Conservation (phyloP, 768 basidiomycete genomes). For the Kwoniella heveanensis region DNA sequence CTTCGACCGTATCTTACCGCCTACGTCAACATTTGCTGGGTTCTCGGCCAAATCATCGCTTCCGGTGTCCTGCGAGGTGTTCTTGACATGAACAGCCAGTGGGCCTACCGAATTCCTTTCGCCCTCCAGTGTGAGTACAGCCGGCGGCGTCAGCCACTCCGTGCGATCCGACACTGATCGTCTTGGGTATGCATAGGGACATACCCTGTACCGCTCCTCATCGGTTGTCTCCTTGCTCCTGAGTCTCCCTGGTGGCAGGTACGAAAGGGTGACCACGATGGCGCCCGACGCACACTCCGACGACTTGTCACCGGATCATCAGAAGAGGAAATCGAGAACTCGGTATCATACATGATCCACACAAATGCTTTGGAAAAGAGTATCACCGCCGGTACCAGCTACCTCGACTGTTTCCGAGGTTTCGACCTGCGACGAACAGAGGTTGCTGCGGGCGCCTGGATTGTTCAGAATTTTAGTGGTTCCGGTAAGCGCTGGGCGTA, state of each 20-base stretch:
- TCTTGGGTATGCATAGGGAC: conserved; percentile 37
- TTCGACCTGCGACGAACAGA: conserved; percentile 54
- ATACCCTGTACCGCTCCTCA: conserved; percentile 45
- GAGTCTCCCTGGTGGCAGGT: conserved; percentile 52
- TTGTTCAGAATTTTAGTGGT: conserved; percentile 47
- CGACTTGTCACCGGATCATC: conserved; percentile 33
- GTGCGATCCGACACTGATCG: too few species aligned
- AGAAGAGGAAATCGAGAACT: conserved; percentile 44
- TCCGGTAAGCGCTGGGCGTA: conserved; percentile 4
- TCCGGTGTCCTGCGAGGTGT: conserved; percentile 39
- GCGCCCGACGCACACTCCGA: conserved; percentile 24
- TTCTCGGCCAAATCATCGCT: conserved; percentile 48
- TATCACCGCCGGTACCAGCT: conserved; percentile 48
- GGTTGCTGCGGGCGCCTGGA: conserved; percentile 59
- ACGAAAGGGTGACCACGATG: conserved; percentile 35
- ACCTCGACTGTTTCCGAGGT: conserved; percentile 57
- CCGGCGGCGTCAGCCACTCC: too few species aligned
- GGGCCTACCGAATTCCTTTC: conserved; percentile 45
- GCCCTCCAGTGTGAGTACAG: conserved; percentile 34
- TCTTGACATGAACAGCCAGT: conserved; percentile 22
- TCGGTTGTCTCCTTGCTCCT: conserved; percentile 44
- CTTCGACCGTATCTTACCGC: conserved; percentile 47
- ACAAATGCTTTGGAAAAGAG: conserved; percentile 55
- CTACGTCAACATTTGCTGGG: conserved; percentile 51
- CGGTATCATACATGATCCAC: conserved; percentile 54